Evolutionary conservation across 73 alveolate genomes (phyloP).

Genomic region (Tetrahymena elliotti): DNA sequence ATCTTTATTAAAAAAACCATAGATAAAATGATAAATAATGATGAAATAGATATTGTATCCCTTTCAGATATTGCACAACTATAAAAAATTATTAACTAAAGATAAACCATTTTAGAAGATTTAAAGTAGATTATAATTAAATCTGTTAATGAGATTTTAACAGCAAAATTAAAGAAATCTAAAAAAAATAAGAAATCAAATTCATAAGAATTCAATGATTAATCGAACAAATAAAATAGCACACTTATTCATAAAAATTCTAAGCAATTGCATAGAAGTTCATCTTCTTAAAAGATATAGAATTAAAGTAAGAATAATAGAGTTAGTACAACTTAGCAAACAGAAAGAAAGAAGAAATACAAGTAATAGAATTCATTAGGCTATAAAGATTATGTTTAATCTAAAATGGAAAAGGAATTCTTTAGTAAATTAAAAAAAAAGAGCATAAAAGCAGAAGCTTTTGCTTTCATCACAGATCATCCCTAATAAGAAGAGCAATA

Average conservation of each 20-base stretch:
- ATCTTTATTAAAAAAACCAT: neutral
- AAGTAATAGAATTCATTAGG: neutral
- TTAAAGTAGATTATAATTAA: neutral
- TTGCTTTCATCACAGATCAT: neutral
- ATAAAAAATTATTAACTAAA: neutral
- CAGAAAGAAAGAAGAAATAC: neutral
- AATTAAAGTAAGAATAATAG: neutral
- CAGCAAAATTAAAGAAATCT: neutral
- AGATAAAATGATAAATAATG: neutral
- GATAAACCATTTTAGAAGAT: neutral
- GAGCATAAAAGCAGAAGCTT: neutral
- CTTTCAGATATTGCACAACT: neutral
- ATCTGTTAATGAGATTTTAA: neutral
- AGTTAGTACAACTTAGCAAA: neutral
- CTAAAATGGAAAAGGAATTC: neutral
- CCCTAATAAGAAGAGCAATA: neutral
- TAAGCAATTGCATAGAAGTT: neutral
- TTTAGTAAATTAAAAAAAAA: neutral
- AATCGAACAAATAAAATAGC: neutral
- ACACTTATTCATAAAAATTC: neutral
- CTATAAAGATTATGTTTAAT: neutral
- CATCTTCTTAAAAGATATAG: neutral
- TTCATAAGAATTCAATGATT: neutral
- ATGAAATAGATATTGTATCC: neutral
- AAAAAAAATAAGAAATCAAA: neutral